Evolutionary conservation across 768 basidiomycete genomes (phyloP), one percentile per base, ranked within the genome.

Genomic region (Melanogaster broomeanus): DNA sequence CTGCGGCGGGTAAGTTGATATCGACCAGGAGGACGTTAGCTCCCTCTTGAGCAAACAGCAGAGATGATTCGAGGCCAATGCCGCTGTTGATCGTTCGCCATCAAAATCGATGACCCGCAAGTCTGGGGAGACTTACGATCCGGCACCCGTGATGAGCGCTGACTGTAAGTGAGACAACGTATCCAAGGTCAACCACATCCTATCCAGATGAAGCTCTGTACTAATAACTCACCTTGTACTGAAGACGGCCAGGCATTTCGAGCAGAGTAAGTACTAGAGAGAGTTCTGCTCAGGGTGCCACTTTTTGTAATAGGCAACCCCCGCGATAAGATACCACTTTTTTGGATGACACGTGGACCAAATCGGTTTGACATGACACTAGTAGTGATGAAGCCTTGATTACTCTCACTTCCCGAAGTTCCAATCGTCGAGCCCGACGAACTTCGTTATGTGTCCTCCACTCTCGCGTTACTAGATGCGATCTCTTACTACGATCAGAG

Each of bases 1-100:
- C 74, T 4, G 83, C 93, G 22, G 84, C 88, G 19, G 77, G 72
- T 21, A 84, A 58, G 69, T 94, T 97, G 68, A 98, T 83, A 68
- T 99, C 97, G 30, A 85, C 89, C 39, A 95, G 81, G 39, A 98
- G 66, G 53, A 98, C 84, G 61, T 87, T 82, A n/a, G 93, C 93
- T 22, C 96, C 95, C 69, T 99, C 97, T 55, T 83, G 80, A 2
- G 96, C 96, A 68, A 99, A 99, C 41, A 98, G 80, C 53, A 98
- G 78, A n/a, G 93, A 85, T 0, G 94, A 89, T 74, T 99, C 94
- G 42, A 98, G 81, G 24, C 97, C 97, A 68, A 99, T 97, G 1
- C 97, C 97, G 49, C 95, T 98, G 69, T 38, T 18, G 50, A 57
- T 59, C 46, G 47, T 57, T 45, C 49, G 57, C 21, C 49, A 54